Base-by-base conservation (phyloP, 352 stramenopile species). In the Globisporangium yorkense region DNA sequence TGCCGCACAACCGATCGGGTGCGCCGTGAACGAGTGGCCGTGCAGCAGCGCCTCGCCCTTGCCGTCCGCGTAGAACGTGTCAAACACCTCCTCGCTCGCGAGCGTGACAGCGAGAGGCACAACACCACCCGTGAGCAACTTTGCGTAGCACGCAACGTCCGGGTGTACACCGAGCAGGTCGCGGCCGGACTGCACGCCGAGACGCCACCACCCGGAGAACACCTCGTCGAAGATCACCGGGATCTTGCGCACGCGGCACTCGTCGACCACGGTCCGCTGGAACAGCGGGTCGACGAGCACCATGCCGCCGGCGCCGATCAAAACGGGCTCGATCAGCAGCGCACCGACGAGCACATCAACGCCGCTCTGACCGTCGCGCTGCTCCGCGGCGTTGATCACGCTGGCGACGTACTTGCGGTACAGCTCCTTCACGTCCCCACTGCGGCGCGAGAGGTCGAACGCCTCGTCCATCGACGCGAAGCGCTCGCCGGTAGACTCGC, bases 181-280 rank as follows among this genome's bases (percentile, higher is more conserved):
- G 39, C 87, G 80, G 15, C 74, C 85, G 16, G 82, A 92, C 61
- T 94, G 67, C 9, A 93, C 84, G 31, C 92, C 92, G 15, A 98
- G 72, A 48, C 92, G 88, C 80, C 87, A 96, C 69, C 94, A 91
- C 2, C 92, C 92, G 15, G 86, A 95, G 48, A 96, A 96, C 12
- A 97, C 86, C 58, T 98, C 92, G 61, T 98, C 92, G 61, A 92
- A 98, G 57, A 98, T 88, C 18, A 98, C 78, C 4, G 89, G 88
- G 44, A 98, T 94, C 54, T 80, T 74, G 39, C 78, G 83, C 40
- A 63, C 63, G 37, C 69, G 80, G 51, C 79, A 92, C 53, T 92
- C 75, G 39, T 91, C 68, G 21, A 97, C 88, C 4, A 92, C 68
- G n/a, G 92, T 71, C 40, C 88, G 78, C 71, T 98, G 92, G 67